Evolutionary conservation across 108 stramenopile species (phyloP).

Genomic region (Discostella pseudostelligera): DNA sequence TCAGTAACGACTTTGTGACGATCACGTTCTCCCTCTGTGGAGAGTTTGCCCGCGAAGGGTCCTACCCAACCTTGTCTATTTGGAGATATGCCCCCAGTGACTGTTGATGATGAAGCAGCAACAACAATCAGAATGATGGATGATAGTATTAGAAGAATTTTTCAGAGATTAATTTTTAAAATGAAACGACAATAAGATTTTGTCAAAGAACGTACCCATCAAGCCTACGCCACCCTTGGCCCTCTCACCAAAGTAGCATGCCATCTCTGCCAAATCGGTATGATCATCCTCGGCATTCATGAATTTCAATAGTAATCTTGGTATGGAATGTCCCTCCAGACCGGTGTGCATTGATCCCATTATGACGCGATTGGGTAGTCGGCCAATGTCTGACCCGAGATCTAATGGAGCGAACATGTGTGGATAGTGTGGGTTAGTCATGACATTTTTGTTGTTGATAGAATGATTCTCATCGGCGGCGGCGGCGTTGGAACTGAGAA

Average conservation of each 20-base stretch:
- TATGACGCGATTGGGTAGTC: slow-evolving; percentile 86
- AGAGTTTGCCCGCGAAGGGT: slow-evolving; percentile 90
- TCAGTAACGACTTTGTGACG: slow-evolving; percentile 88
- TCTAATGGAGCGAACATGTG: slow-evolving; percentile 64
- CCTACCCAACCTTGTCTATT: slow-evolving; percentile 91
- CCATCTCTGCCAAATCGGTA: slow-evolving; percentile 84
- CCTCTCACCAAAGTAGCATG: slow-evolving; percentile 88
- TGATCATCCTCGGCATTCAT: slow-evolving; percentile 49
- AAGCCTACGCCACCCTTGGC: slow-evolving; percentile 92
- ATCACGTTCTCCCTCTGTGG: slow-evolving; percentile 75
- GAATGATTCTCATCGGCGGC: not conserved
- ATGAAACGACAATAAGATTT: no score
- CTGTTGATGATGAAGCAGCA: slow-evolving; percentile 9
- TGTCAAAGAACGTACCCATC: slow-evolving; percentile 80
- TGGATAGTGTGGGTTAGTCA: slow-evolving; percentile 59
- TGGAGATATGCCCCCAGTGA: slow-evolving; percentile 97
- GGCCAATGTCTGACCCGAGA: slow-evolving; percentile 65
- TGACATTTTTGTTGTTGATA: not conserved
- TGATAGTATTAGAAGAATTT: no score
- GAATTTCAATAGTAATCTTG: slow-evolving; percentile 50
- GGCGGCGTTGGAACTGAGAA: not conserved
- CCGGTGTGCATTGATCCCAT: slow-evolving; percentile 98
- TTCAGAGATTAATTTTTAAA: no score
- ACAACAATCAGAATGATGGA: no score
- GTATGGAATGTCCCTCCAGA: slow-evolving; percentile 84